These are phyloP conservation scores for Globisporangium uncinulatum DNA, from an alignment of 352 stramenopile genomes.

Conservation along the genomic window DNA sequence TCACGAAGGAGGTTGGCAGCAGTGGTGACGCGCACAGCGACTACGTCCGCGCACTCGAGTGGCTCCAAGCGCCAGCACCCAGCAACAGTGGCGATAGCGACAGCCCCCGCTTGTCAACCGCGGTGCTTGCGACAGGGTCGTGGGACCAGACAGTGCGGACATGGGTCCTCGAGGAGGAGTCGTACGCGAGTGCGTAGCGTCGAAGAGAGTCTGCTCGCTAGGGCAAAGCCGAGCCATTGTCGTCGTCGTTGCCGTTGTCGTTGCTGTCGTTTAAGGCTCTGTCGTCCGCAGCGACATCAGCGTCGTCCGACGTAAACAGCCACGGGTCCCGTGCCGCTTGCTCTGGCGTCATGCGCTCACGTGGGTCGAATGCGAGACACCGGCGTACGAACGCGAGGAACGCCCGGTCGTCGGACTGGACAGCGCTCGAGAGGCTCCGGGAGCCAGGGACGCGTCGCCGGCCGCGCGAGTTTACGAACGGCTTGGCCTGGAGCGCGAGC, in stretches of 20 bases:
- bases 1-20: not conserved
- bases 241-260: not conserved
- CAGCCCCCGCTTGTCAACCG: conserved; percentile 4
- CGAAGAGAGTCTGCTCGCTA: too few relatives aligned
- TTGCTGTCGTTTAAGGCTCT: not conserved
- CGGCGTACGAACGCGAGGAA: conserved; percentile 60
- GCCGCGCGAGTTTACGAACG: conserved; percentile 60
- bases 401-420: conserved; percentile 40
- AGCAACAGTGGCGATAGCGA: not conserved
- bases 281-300: not conserved
- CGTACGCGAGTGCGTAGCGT: not conserved
- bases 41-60: conserved; percentile 71
- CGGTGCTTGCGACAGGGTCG: conserved; percentile 38
- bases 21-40: conserved; percentile 39
- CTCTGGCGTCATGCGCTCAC: conserved; percentile 46
- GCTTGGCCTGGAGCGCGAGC: conserved; percentile 28
- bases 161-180: conserved; percentile 26
- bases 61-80: conserved; percentile 27
- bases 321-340: conserved; percentile 58
- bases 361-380: conserved; percentile 67
- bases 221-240: not conserved
- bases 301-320: conserved; percentile 14
- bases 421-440: conserved; percentile 24
- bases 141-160: conserved; percentile 61
- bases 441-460: conserved; percentile 35